Conservation (phyloP, 352 stramenopile species). For the Peronospora destructor region DNA sequence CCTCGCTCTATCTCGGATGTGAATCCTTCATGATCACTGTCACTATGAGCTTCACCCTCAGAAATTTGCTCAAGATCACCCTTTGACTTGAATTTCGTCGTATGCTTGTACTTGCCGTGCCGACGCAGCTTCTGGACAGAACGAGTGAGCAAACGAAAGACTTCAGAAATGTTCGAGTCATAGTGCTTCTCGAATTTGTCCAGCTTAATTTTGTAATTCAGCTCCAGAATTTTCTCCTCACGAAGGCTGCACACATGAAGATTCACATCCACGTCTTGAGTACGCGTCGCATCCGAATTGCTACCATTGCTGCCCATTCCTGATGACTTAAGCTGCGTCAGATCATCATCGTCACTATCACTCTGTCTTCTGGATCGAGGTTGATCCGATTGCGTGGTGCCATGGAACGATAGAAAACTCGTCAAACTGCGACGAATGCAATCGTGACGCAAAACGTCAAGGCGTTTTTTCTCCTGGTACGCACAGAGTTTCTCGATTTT, state of each 20-base stretch:
- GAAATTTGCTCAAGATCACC: conserved; percentile 21
- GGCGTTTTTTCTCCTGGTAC: conserved; percentile 47
- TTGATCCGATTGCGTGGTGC: conserved; percentile 6
- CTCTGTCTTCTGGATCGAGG: conserved; percentile 2
- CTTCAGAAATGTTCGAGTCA: conserved; percentile 49
- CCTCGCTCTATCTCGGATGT: not conserved
- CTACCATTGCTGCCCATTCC: conserved; percentile 20
- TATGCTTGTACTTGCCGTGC: conserved; percentile 14
- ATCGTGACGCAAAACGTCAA: conserved; percentile 26
- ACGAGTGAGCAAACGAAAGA: conserved; percentile 43
- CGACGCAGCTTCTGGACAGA: conserved; percentile 27
- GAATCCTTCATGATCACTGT: conserved; percentile 15
- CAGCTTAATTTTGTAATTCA: conserved; percentile 48
- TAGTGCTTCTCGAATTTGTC: conserved; percentile 60
- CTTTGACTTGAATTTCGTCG: conserved; percentile 11
- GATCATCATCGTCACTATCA: conserved; percentile 5
- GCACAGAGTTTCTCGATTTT: conserved; percentile 52
- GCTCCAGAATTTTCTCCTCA: conserved; percentile 50
- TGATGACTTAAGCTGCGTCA: conserved; percentile 11
- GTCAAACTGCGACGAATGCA: conserved; percentile 32
- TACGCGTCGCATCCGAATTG: conserved; percentile 12
- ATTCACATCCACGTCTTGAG: conserved; percentile 2
- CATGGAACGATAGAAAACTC: conserved; percentile 24
- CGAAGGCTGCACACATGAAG: conserved; percentile 37
- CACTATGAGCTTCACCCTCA: conserved; percentile 14